Percentiles rank a stretch among this genome's conserved stretches.
These are phyloP conservation scores for Tephrocybe rancida DNA, from an alignment of 768 basidiomycete genomes.

Conservation along the genomic window DNA sequence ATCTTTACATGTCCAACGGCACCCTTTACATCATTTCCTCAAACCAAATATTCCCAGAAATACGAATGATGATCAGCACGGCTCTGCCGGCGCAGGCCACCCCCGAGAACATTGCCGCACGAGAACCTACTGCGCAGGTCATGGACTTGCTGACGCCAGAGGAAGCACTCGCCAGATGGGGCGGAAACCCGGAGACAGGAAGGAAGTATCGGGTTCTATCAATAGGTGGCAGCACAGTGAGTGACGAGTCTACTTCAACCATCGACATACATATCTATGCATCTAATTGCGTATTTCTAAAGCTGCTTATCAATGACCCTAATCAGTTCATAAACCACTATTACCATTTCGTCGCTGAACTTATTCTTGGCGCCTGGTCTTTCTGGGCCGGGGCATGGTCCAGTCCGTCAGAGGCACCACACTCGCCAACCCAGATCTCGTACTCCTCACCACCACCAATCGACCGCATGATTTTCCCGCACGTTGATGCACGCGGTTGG, in stretches of 20 bases:
- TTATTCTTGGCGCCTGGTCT: slow-evolving; percentile 74
- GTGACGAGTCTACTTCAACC: slow-evolving; percentile 10
- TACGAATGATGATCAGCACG: slow-evolving; percentile 67
- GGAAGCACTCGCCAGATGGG: slow-evolving; percentile 68
- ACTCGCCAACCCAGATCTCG: slow-evolving; percentile 10
- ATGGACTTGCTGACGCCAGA: slow-evolving; percentile 63
- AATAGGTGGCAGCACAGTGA: slow-evolving; percentile 74
- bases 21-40: slow-evolving; percentile 71
- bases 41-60: slow-evolving; percentile 36
- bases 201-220: slow-evolving; percentile 58
- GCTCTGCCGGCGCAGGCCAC: slow-evolving; percentile 58
- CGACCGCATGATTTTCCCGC: slow-evolving; percentile 72
- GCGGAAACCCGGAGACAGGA: slow-evolving; percentile 30
- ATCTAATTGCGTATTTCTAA: not conserved
- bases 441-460: slow-evolving; percentile 49
- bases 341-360: slow-evolving; percentile 86
- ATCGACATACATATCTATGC: not conserved
- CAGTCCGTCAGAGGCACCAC: slow-evolving; percentile 19
- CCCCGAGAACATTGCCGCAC: slow-evolving; percentile 62
- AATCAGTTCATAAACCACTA: slow-evolving; percentile 82
- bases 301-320: slow-evolving; percentile 72
- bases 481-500: slow-evolving; percentile 61
- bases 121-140: slow-evolving; percentile 67
- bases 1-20: slow-evolving; percentile 85
- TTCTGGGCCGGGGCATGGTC: slow-evolving; percentile 65